Evolutionary conservation across 306 rosid species (phyloP).

Genomic region (Pterocarpus santalinus): DNA sequence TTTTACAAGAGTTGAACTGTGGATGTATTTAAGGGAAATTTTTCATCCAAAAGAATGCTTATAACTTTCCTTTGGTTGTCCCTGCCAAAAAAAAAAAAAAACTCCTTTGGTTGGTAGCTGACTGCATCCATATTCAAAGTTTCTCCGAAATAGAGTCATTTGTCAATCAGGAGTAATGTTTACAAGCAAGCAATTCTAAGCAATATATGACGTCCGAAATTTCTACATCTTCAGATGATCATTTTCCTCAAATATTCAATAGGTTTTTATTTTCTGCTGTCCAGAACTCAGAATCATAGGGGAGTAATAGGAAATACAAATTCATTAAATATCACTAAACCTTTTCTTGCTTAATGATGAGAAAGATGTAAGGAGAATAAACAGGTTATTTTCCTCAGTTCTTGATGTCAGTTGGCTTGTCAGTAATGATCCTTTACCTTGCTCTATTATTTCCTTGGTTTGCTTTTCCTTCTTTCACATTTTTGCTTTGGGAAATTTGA

Average conservation of each 20-base stretch:
- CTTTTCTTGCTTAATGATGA: constrained; percentile 29
- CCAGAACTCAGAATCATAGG: constrained; percentile 1
- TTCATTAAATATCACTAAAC: constrained; percentile 15
- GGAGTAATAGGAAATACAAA: constrained; percentile 35
- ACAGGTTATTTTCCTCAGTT: constrained; percentile 31
- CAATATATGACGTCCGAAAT: constrained; percentile 26
- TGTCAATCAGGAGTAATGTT: not conserved
- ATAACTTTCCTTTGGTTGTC: constrained; percentile 4
- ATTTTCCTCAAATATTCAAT: constrained; percentile 39
- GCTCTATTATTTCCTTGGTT: constrained; percentile 36
- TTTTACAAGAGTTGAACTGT: constrained; percentile 29
- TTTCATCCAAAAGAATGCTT: constrained; percentile 5
- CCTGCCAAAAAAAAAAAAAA: no score
- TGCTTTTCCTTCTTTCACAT: constrained; percentile 44
- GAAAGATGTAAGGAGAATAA: constrained; percentile 24
- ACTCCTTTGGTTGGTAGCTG: no score
- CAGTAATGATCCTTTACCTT: constrained; percentile 37
- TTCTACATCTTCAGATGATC: constrained; percentile 31
- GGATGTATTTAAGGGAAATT: constrained; percentile 13
- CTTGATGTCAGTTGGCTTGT: constrained; percentile 39
- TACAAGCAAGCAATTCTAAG: not conserved
- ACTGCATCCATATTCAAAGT: not conserved
- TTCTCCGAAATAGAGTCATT: constrained; percentile 31
- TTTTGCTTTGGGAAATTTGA: constrained; percentile 24
- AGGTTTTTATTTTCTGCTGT: not conserved